Evolutionary conservation across 306 rosid species (phyloP).

Genomic region (Prosopis cineraria): DNA sequence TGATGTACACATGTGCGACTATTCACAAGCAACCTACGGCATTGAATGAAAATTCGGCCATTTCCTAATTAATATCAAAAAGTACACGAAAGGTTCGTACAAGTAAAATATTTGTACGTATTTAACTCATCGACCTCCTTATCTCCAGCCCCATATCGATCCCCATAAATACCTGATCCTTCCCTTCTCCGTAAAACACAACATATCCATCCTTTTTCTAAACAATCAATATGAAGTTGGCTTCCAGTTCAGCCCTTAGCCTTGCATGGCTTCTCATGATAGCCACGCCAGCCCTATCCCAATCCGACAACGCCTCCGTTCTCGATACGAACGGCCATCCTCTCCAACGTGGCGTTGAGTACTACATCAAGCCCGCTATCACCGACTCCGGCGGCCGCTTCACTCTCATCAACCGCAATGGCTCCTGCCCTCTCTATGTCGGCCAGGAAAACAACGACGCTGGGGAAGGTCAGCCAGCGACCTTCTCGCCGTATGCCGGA

Average conservation of each 20-base stretch:
- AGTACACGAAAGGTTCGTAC: neutral
- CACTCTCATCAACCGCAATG: constrained; percentile 42
- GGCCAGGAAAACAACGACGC: constrained; percentile 50
- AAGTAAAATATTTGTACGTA: neutral
- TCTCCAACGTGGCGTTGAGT: constrained; percentile 40
- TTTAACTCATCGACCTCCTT: neutral
- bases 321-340: constrained; percentile 54
- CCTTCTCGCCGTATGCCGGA: constrained; percentile 45
- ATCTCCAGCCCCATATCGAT: neutral
- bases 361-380: constrained; percentile 63
- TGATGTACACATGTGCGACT: neutral
- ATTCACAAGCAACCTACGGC: no score
- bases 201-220: neutral
- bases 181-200: neutral
- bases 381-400: constrained; percentile 56
- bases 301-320: constrained; percentile 35
- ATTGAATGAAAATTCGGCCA: neutral
- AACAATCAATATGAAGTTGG: neutral
- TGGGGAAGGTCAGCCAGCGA: constrained; percentile 31
- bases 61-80: neutral
- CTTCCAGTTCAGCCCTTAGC: constrained; percentile 15
- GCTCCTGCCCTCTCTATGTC: constrained; percentile 45
- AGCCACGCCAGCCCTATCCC: constrained; percentile 36
- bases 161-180: neutral
- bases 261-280: constrained; percentile 33